phyloP scores from a whole-genome alignment of 108 stramenopile genomes.

The Stephanodiscus triporus region DNA sequence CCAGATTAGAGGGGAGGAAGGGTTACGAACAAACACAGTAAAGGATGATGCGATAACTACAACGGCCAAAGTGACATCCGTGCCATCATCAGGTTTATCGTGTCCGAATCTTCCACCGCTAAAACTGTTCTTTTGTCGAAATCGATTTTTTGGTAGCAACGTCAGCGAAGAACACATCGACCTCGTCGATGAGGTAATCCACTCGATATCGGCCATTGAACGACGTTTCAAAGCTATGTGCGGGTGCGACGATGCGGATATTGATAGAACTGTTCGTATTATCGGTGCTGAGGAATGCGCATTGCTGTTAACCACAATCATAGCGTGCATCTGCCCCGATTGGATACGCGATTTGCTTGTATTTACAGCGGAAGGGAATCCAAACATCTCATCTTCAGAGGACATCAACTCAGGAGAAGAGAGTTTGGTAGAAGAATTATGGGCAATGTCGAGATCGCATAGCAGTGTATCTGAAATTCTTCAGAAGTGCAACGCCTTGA shows the following conservation, averaged over 20 bases:
- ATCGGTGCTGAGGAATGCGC: constrained; percentile 45
- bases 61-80: background rate
- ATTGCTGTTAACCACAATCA: constrained; percentile 32
- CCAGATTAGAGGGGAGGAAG: constrained; percentile 26
- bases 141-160: constrained; percentile 23
- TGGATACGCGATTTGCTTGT: constrained; percentile 13
- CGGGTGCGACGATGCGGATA: constrained; percentile 2
- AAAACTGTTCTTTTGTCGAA: constrained; percentile 48
- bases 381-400: background rate
- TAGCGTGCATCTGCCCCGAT: constrained; percentile 20
- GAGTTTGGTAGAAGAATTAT: constrained; percentile 42
- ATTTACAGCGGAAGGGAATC: background rate
- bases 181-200: constrained; percentile 11
- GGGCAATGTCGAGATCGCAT: constrained; percentile 43
- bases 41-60: background rate
- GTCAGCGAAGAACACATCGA: constrained; percentile 1
- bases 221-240: constrained; percentile 11
- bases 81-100: background rate
- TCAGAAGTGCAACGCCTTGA: background rate
- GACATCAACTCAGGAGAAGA: constrained; percentile 35
- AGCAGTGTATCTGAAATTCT: constrained; percentile 14
- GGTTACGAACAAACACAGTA: background rate
- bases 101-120: constrained; percentile 9
- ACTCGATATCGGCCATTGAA: constrained; percentile 25
- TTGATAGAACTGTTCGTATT: background rate